Evolutionary conservation across 345 rosid genomes (phyloP).

Genomic region (Eucalyptus curtisii): DNA sequence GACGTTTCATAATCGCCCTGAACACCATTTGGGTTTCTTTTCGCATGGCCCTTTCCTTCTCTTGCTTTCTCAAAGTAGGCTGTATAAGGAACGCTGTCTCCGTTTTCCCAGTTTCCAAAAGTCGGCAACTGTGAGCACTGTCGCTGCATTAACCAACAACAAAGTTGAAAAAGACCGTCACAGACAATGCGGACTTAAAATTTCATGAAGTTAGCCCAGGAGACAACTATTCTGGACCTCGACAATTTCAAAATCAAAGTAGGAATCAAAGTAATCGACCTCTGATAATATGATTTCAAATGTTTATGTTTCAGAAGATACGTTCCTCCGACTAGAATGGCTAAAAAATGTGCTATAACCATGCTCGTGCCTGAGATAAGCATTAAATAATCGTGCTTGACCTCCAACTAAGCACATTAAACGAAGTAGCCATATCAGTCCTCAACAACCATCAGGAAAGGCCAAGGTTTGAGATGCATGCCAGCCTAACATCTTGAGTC

Average conservation of each 20-base stretch:
- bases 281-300: background rate
- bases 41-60: background rate
- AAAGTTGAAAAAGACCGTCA: background rate
- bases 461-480: background rate
- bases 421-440: background rate
- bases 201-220: background rate
- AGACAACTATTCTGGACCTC: background rate
- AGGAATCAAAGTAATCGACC: background rate
- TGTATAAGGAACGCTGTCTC: constrained; percentile 9
- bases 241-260: background rate
- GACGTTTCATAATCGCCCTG: background rate
- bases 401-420: background rate
- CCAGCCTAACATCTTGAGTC: background rate
- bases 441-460: background rate
- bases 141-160: background rate
- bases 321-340: background rate
- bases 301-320: background rate
- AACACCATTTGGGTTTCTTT: background rate
- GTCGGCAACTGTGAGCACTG: constrained; percentile 1
- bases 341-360: background rate
- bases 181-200: background rate
- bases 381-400: background rate
- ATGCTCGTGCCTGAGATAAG: background rate
- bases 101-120: constrained; percentile 23
- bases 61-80: constrained; percentile 13